phyloP scores from a whole-genome alignment of 371 early-diverging fungal genomes.

The Mortierella sp. region DNA sequence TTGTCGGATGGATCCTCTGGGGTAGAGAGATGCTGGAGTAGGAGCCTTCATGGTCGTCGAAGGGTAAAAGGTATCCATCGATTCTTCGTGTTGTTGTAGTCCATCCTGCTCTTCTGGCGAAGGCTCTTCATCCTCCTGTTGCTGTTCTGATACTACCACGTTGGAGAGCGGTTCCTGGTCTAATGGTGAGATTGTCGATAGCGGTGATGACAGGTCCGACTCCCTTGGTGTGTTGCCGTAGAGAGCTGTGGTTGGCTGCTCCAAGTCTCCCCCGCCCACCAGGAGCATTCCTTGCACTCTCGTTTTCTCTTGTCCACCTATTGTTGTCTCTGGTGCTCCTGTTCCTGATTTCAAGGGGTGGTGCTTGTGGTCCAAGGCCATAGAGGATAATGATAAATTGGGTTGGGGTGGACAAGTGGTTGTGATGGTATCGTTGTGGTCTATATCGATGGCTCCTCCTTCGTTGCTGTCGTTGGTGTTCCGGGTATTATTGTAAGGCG shows the following conservation, averaged over 20 bases:
- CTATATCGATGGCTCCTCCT: not conserved
- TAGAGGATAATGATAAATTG: slow-evolving; percentile 7
- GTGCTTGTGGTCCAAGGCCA: too few species aligned
- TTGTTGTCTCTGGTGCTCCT: slow-evolving; percentile 6
- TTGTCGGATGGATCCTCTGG: slow-evolving; percentile 8
- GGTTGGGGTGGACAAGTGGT: not conserved
- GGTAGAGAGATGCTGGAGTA: not conserved
- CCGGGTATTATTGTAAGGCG: not conserved
- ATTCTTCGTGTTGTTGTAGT: not conserved
- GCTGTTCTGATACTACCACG: not conserved
- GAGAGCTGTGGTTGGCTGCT: not conserved
- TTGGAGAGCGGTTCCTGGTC: not conserved
- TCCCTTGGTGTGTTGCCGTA: not conserved
- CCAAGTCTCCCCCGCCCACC: not conserved
- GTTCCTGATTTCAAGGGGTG: slow-evolving; percentile 21
- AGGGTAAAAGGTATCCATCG: not conserved
- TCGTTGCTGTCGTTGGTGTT: not conserved
- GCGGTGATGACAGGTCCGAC: not conserved
- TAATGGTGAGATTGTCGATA: not conserved
- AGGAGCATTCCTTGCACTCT: not conserved
- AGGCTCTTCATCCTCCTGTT: not conserved
- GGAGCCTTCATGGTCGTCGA: not conserved
- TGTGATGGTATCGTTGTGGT: not conserved
- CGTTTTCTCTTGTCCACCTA: not conserved
- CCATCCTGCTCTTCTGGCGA: too few species aligned